Conservation (phyloP, 1,284 basidiomycete genomes). For the Trichosporon sp. region DNA sequence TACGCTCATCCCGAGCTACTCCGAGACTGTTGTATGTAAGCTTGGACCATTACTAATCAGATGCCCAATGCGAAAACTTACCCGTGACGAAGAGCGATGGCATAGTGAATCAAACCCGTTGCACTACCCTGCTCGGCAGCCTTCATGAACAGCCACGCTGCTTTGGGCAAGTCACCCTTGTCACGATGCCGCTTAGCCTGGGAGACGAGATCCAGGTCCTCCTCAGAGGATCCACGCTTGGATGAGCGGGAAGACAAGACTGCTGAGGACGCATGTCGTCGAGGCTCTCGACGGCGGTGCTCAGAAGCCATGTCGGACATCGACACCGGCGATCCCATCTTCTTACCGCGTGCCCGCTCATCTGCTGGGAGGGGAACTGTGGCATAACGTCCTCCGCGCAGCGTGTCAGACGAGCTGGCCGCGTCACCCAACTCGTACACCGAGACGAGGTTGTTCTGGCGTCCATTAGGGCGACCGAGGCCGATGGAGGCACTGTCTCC, state of each 20-base stretch:
- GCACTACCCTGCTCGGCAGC: constrained; percentile 44
- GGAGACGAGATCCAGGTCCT: constrained; percentile 24
- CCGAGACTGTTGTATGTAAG: constrained; percentile 27
- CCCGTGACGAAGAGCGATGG: constrained; percentile 44
- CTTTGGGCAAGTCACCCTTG: constrained; percentile 40
- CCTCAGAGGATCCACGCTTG: neutral
- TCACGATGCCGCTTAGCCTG: constrained; percentile 37
- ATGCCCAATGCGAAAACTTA: constrained; percentile 4
- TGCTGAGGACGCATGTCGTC: neutral
- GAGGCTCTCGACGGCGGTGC: neutral
- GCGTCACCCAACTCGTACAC: neutral
- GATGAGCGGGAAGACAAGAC: neutral
- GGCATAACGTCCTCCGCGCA: neutral
- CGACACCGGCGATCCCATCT: constrained; percentile 4
- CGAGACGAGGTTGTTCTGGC: neutral
- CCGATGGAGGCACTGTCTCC: neutral
- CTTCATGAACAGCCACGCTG: constrained; percentile 46
- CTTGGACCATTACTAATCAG: neutral
- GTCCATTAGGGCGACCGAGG: neutral
- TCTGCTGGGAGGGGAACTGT: neutral
- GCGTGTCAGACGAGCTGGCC: neutral
- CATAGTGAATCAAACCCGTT: constrained; percentile 47
- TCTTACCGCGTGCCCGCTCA: neutral
- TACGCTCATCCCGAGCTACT: constrained; percentile 40
- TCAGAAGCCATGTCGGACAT: neutral